phyloP scores from a whole-genome alignment of 2,329 filamentous ascomycete species.

The Sporothrix humicola region DNA sequence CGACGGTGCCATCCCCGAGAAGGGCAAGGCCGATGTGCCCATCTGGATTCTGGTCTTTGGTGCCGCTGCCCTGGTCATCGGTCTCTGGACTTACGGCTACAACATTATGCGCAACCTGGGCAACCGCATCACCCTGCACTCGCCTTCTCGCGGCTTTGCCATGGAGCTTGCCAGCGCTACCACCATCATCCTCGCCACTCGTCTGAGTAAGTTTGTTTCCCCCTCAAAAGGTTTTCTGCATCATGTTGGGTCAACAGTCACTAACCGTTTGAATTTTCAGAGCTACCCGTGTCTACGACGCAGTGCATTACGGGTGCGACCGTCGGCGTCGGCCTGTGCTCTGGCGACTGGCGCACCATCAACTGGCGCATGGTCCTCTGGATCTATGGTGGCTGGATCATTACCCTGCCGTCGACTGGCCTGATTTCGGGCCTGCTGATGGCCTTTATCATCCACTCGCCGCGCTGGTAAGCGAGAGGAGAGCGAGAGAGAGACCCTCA shows the following conservation, averaged over 20 bases:
- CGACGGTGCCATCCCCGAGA: constrained; percentile 51
- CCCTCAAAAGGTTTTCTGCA: not conserved
- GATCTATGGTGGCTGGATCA: constrained; percentile 65
- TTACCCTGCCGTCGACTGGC: constrained; percentile 63
- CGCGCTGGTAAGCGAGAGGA: constrained; percentile 49
- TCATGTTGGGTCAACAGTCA: not conserved
- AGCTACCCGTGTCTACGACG: constrained; percentile 67
- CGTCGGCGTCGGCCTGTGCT: constrained; percentile 67
- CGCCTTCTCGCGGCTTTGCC: constrained; percentile 59
- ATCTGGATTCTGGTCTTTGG: constrained; percentile 61
- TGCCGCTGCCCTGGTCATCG: constrained; percentile 50
- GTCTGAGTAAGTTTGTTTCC: constrained; percentile 47
- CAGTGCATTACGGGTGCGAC: constrained; percentile 69
- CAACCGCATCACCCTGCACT: constrained; percentile 63
- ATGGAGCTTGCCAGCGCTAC: constrained; percentile 66
- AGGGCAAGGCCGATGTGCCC: constrained; percentile 56
- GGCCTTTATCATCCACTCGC: constrained; percentile 67
- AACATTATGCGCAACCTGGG: constrained; percentile 67
- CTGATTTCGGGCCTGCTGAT: constrained; percentile 65
- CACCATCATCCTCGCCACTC: constrained; percentile 68
- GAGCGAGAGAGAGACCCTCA: too few species aligned
- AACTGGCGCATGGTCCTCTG: constrained; percentile 68
- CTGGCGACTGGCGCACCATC: constrained; percentile 62
- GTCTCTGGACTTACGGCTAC: constrained; percentile 67
- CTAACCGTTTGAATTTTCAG: constrained; percentile 39